Percentiles rank a stretch among this genome's conserved stretches.
phyloP scores from a whole-genome alignment of 73 alveolate species.

The Symbiodinium pilosum region DNA sequence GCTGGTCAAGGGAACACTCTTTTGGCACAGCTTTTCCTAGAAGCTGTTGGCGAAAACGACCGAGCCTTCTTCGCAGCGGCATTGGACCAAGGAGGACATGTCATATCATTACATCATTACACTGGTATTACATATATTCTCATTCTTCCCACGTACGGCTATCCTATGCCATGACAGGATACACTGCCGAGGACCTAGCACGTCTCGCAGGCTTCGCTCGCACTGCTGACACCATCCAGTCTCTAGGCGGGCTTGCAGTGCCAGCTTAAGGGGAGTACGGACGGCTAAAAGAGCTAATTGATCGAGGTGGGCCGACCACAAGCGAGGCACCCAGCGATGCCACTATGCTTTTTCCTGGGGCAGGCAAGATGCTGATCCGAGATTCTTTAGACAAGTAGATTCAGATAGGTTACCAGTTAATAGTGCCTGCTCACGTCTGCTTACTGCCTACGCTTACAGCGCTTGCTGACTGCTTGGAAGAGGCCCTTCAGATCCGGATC shows the following conservation, averaged over 20 bases:
- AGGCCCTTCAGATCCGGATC: too few relatives aligned
- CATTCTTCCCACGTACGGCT: too few relatives aligned
- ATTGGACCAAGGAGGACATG: constrained; percentile 41
- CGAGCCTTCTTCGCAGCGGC: constrained; percentile 43
- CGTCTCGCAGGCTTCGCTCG: constrained; percentile 27
- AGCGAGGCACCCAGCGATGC: not conserved
- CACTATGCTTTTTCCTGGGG: not conserved
- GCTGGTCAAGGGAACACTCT: constrained; percentile 58
- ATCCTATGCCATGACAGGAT: not conserved
- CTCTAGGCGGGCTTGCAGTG: constrained; percentile 50
- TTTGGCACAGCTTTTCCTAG: constrained; percentile 39
- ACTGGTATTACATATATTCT: not conserved
- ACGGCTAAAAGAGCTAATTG: too few relatives aligned
- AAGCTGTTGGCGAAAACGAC: constrained; percentile 19
- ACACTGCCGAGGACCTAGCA: constrained; percentile 67
- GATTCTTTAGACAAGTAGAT: too few relatives aligned
- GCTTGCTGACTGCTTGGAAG: too few relatives aligned
- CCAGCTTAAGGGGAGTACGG: too few relatives aligned
- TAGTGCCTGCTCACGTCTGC: too few relatives aligned
- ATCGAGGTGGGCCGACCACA: not conserved
- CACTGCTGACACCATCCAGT: constrained; percentile 14
- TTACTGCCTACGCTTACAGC: too few relatives aligned
- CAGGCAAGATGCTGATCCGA: too few relatives aligned
- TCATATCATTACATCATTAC: not conserved
- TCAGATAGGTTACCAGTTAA: too few relatives aligned